Conservation (phyloP, 2,329 filamentous ascomycete genomes). For the Diaporthe citriasiana region DNA sequence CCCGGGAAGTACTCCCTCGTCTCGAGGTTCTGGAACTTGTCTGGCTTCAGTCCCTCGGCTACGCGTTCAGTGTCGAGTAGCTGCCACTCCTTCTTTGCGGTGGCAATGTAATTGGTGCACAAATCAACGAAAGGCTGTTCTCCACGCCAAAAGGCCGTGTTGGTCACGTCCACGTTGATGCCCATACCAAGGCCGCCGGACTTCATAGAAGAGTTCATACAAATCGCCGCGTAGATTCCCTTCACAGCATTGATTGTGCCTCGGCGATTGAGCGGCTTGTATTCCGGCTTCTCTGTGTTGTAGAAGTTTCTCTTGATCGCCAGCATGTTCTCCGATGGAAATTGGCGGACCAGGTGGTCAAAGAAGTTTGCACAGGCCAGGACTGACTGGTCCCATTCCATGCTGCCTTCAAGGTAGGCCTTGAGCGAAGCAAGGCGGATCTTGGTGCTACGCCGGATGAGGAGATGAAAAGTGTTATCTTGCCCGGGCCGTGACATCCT, state of each 20-base stretch:
- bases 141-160: slow-evolving; percentile 86
- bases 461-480: slow-evolving; percentile 70
- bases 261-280: slow-evolving; percentile 66
- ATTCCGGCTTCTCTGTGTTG: slow-evolving; percentile 59
- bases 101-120: slow-evolving; percentile 48
- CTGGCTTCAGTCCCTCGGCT: slow-evolving; percentile 36
- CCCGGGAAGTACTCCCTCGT: slow-evolving; percentile 34
- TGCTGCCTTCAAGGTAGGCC: slow-evolving; percentile 73
- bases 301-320: slow-evolving; percentile 90
- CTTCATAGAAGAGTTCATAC: slow-evolving; percentile 71
- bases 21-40: not conserved
- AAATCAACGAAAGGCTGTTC: slow-evolving; percentile 57
- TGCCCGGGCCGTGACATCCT: slow-evolving; percentile 50
- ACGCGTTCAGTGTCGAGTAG: slow-evolving; percentile 22
- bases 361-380: slow-evolving; percentile 88
- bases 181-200: slow-evolving; percentile 73
- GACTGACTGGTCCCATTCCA: slow-evolving; percentile 74
- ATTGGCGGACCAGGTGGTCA: slow-evolving; percentile 88
- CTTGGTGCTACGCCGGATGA: slow-evolving; percentile 74
- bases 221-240: slow-evolving; percentile 89
- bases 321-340: slow-evolving; percentile 76
- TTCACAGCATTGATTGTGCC: slow-evolving; percentile 79
- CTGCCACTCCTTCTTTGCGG: slow-evolving; percentile 46
- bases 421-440: slow-evolving; percentile 78
- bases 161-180: slow-evolving; percentile 92